These are phyloP conservation scores for Leccinum variicolor DNA, from an alignment of 768 basidiomycete species.

Conservation along the genomic window DNA sequence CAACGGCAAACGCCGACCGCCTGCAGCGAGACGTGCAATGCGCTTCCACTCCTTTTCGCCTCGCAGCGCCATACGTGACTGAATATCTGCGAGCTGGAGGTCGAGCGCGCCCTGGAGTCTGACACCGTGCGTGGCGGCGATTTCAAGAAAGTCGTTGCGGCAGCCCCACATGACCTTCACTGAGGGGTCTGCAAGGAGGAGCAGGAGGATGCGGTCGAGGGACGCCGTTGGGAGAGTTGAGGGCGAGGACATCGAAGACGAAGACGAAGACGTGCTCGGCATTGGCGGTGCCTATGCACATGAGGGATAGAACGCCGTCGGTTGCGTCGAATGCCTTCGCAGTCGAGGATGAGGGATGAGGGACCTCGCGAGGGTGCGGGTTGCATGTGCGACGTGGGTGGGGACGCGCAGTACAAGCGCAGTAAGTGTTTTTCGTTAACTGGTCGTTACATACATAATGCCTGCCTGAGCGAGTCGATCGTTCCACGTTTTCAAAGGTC, in stretches of 20 bases:
- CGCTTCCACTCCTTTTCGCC: slow-evolving; percentile 29
- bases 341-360: slow-evolving; percentile 35
- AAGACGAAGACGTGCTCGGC: slow-evolving; percentile 35
- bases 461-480: no score
- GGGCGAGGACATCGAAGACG: slow-evolving; percentile 36
- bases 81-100: slow-evolving; percentile 40
- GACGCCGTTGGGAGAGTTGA: slow-evolving; percentile 12
- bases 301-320: slow-evolving; percentile 33
- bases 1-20: slow-evolving; percentile 23
- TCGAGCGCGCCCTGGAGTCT: slow-evolving; percentile 34
- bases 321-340: slow-evolving; percentile 35
- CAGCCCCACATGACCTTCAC: slow-evolving; percentile 43
- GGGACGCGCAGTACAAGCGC: slow-evolving; percentile 13
- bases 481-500: no score
- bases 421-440: slow-evolving; percentile 9
- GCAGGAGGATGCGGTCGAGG: slow-evolving; percentile 21
- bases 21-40: slow-evolving; percentile 22
- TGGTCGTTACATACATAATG: neutral
- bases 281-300: slow-evolving; percentile 33
- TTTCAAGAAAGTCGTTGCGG: slow-evolving; percentile 38
- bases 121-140: slow-evolving; percentile 27
- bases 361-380: slow-evolving; percentile 15
- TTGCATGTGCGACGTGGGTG: slow-evolving; percentile 13
- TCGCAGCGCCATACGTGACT: slow-evolving; percentile 23
- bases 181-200: slow-evolving; percentile 26